Evolutionary conservation across 352 stramenopile genomes (phyloP).

Genomic region (Phytopythium mirpurense): DNA sequence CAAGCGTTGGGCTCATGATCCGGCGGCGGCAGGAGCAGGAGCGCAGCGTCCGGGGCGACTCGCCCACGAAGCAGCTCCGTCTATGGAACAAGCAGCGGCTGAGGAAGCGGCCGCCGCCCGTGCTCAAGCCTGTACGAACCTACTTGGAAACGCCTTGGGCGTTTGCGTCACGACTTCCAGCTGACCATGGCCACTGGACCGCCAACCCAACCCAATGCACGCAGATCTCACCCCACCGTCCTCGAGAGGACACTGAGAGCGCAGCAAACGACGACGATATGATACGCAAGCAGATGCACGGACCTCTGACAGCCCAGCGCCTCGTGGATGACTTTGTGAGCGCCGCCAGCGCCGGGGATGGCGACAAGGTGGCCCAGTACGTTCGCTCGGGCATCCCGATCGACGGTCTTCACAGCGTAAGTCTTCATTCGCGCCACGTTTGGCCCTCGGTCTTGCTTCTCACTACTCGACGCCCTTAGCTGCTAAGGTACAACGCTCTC

Average conservation of each 20-base stretch:
- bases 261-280: too few relatives aligned
- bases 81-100: constrained; percentile 26
- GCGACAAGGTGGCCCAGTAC: constrained; percentile 41
- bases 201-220: background rate
- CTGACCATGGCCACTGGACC: background rate
- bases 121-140: constrained; percentile 17
- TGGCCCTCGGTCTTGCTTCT: too few relatives aligned
- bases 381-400: constrained; percentile 47
- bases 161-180: too few relatives aligned
- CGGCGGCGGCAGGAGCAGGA: constrained; percentile 10
- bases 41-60: constrained; percentile 34
- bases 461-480: too few relatives aligned
- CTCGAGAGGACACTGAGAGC: background rate
- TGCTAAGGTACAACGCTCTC: constrained; percentile 45
- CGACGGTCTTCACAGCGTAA: constrained; percentile 46
- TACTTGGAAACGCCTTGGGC: too few relatives aligned
- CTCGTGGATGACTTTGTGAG: constrained; percentile 62
- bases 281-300: constrained; percentile 51
- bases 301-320: constrained; percentile 39
- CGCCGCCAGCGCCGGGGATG: constrained; percentile 28
- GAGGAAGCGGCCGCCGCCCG: constrained; percentile 10
- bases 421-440: background rate
- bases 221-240: background rate
- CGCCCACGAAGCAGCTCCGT: constrained; percentile 37
- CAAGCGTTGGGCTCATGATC: too few relatives aligned